These are phyloP conservation scores for Trichoderma oligosporum DNA, from an alignment of 2,329 filamentous ascomycete genomes.

Conservation along the genomic window DNA sequence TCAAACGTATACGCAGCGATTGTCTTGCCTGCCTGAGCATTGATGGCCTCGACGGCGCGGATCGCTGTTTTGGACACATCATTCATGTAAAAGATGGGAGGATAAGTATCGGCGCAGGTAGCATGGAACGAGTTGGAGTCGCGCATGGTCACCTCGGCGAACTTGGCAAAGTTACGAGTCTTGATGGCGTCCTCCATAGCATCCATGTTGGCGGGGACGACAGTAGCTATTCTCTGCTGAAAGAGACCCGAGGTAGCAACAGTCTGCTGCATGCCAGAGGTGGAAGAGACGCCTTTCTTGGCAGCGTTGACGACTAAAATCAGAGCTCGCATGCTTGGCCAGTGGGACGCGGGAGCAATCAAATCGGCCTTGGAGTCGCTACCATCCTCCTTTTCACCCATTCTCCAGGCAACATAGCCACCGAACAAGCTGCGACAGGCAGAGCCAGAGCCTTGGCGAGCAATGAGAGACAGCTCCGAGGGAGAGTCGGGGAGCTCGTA, in stretches of 20 bases:
- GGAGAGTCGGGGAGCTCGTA: conserved; percentile 81
- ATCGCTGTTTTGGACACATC: conserved; percentile 86
- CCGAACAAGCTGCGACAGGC: conserved; percentile 92
- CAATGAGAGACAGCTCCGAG: conserved; percentile 80
- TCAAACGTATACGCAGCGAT: conserved; percentile 97
- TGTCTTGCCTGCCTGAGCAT: conserved; percentile 69
- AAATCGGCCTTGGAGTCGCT: conserved; percentile 84
- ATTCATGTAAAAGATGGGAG: conserved; percentile 98
- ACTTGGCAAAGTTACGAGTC: conserved; percentile 75
- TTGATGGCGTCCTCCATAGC: conserved; percentile 80
- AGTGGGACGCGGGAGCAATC: conserved; percentile 83
- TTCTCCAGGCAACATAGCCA: conserved; percentile 93
- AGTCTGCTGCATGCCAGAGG: conserved; percentile 94
- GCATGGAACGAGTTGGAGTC: conserved; percentile 98
- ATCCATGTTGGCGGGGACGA: conserved; percentile 80
- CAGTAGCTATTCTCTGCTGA: conserved; percentile 64
- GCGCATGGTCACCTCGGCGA: conserved; percentile 89
- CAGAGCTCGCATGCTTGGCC: conserved; percentile 90
- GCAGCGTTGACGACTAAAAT: conserved; percentile 88
- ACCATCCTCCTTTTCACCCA: conserved; percentile 71
- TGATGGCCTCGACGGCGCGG: conserved; percentile 83
- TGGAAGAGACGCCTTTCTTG: conserved; percentile 93
- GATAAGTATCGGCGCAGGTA: conserved; percentile 88
- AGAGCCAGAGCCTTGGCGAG: conserved; percentile 89
- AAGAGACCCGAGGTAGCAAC: conserved; percentile 90